A percentile compares a stretch with the other conserved stretches of the same genome.
Evolutionary conservation across 164 flowering plant genomes (phyloP).

Genomic region (Chloranthus sessilifolius): DNA sequence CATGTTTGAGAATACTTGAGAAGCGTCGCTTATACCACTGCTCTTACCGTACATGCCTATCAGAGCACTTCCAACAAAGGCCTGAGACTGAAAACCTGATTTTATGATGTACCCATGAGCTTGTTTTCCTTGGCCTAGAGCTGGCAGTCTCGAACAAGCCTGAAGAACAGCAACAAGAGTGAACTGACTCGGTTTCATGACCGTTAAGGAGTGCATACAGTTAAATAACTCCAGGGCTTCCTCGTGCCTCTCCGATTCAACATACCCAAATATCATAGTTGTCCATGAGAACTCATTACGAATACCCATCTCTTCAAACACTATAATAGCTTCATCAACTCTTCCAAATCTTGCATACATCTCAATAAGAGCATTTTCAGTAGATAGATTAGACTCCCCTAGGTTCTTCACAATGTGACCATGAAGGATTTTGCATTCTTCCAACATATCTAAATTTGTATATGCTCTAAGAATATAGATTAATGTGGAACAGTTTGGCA

Average conservation of each 20-base stretch:
- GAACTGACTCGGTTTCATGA: constrained; percentile 16
- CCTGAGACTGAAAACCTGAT: constrained; percentile 15
- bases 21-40: constrained; percentile 8
- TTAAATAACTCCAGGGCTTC: constrained; percentile 21
- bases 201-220: constrained; percentile 2
- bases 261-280: constrained; percentile 31
- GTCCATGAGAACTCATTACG: constrained; percentile 40
- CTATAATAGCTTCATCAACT: constrained; percentile 16
- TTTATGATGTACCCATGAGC: constrained; percentile 12
- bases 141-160: constrained; percentile 15
- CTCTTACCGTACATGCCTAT: constrained; percentile 18
- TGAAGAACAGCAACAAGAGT: constrained; percentile 17
- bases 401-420: constrained; percentile 12
- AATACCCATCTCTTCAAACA: constrained; percentile 25
- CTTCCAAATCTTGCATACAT: constrained; percentile 16
- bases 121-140: constrained; percentile 16
- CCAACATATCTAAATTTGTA: constrained; percentile 8
- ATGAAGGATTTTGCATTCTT: constrained; percentile 14
- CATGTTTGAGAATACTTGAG: constrained; percentile 12
- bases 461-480: constrained; percentile 14
- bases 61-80: constrained; percentile 18
- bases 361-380: constrained; percentile 18
- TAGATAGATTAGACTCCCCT: constrained; percentile 7
- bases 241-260: constrained; percentile 16
- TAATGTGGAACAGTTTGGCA: constrained; percentile 12